Base-by-base conservation (phyloP, 2,329 filamentous ascomycete species). In the Penicillium sp. region DNA sequence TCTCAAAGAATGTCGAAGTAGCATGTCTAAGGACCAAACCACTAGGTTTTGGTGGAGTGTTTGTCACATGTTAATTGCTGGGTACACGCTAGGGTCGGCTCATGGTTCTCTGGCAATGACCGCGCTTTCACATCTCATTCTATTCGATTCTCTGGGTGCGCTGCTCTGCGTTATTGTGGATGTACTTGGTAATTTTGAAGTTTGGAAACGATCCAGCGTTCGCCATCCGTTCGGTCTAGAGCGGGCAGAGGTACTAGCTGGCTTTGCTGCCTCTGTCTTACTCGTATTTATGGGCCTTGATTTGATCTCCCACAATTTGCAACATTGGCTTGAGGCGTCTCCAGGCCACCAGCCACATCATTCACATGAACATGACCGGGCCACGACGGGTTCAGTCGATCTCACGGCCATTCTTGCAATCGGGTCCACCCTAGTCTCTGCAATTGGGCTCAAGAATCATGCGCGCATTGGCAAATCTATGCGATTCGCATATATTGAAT, bases 261-360 rank as follows among this genome's bases (percentile, higher is more conserved):
- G 94, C 18, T 96, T 99, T 62, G 94, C 92, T 59, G 91, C 97
- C 85, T 95, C 91, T 52, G 89, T 99, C 40, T 91, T 97, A 60
- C 83, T 99, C 12, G 83, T 96, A n/a, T 99, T 99, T 74, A 96
- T 96, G 79, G 93, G 93, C 20, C 88, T 97, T 66, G 94, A 99
- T 66, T 84, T 99, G 49, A 88, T 99, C 60, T 96, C 90, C 42
- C 94, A 99, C 71, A 93, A 91, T 59, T 79, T 96, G 16, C 94
- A 96, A 69, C 93, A 99, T 72, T 83, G 91, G n/a, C 83, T 99
- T 11, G 93, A 97, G 73, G 80, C 80, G 49, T 86, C 87, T n/a
- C 86, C 87, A 14, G 81, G 81, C 16, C 90, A 96, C 66, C 82
- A 86, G 54, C 81, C 90, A 21, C 91, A 96, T 65, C 86, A 89